A percentile compares a stretch with the other conserved stretches of the same genome.
Conservation (phyloP, 139 green algal genomes). For the Asterochloris erici region DNA sequence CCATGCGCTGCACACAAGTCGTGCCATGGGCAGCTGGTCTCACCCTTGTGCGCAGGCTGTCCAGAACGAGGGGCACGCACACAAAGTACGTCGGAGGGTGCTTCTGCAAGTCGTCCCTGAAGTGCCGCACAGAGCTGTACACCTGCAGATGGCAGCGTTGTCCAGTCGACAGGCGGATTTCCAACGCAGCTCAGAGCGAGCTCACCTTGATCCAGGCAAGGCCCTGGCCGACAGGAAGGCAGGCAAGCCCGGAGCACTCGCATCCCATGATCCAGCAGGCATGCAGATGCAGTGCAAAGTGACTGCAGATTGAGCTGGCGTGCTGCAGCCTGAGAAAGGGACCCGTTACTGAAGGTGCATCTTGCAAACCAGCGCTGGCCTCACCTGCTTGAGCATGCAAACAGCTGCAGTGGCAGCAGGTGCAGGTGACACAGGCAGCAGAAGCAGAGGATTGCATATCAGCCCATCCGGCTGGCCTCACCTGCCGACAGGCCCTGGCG, state of each 20-base stretch:
- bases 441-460: too few species aligned
- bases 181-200: not conserved
- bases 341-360: too few species aligned
- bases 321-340: too few species aligned
- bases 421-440: not conserved
- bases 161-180: too few species aligned
- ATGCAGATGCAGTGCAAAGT: too few species aligned
- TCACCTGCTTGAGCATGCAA: too few species aligned
- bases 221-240: too few species aligned
- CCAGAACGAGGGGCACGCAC: conserved; percentile 90
- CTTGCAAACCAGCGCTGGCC: too few species aligned
- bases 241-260: too few species aligned
- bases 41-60: conserved; percentile 76
- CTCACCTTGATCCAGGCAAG: too few species aligned
- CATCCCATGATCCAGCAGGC: too few species aligned
- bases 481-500: conserved; percentile 35
- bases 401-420: not conserved
- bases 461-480: not conserved
- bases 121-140: conserved; percentile 77
- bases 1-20: not conserved
- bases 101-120: conserved; percentile 74
- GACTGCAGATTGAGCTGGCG: too few species aligned
- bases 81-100: conserved; percentile 83
- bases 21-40: not conserved
- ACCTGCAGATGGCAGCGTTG: conserved; percentile 33